phyloP scores from a whole-genome alignment of 2,329 filamentous ascomycete species.

The Pyrenophora seminiperda region DNA sequence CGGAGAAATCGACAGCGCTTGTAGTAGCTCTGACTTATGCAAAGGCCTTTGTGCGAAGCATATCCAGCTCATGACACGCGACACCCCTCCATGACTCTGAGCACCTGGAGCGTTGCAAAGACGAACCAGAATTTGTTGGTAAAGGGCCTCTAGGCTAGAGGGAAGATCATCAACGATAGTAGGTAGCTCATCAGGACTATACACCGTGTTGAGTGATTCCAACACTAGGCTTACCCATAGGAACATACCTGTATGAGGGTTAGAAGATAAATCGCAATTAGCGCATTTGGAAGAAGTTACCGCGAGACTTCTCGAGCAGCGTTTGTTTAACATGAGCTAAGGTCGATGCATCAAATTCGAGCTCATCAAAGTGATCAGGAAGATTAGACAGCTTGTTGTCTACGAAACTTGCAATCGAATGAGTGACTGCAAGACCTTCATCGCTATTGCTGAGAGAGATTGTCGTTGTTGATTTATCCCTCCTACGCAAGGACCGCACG shows the following conservation, averaged over 20 bases:
- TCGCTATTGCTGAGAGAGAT: constrained; percentile 10
- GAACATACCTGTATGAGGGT: constrained; percentile 8
- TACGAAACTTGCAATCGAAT: constrained; percentile 12
- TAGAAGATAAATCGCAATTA: background rate
- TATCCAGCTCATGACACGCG: constrained; percentile 24
- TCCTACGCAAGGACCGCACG: no score
- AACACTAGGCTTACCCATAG: constrained; percentile 10
- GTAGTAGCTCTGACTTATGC: constrained; percentile 15
- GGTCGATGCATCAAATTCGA: constrained; percentile 10
- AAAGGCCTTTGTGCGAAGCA: constrained; percentile 17
- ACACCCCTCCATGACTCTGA: constrained; percentile 3
- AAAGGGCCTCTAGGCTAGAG: constrained; percentile 11
- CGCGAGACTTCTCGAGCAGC: constrained; percentile 11
- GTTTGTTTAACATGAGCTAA: constrained; percentile 5
- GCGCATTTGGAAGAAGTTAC: constrained; percentile 1
- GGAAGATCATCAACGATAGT: constrained; percentile 17
- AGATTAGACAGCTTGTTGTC: constrained; percentile 11
- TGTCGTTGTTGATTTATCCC: background rate
- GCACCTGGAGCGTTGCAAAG: constrained; percentile 7
- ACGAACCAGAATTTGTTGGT: constrained; percentile 11
- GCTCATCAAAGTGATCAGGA: constrained; percentile 8
- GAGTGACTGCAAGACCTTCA: constrained; percentile 3
- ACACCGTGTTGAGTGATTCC: constrained; percentile 1
- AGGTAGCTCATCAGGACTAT: constrained; percentile 8
- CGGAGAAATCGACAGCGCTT: constrained; percentile 5